Evolutionary conservation across 208 protist species (phyloP), one percentile per base, ranked within the genome.

Genomic region (Crithidia mellificae): DNA sequence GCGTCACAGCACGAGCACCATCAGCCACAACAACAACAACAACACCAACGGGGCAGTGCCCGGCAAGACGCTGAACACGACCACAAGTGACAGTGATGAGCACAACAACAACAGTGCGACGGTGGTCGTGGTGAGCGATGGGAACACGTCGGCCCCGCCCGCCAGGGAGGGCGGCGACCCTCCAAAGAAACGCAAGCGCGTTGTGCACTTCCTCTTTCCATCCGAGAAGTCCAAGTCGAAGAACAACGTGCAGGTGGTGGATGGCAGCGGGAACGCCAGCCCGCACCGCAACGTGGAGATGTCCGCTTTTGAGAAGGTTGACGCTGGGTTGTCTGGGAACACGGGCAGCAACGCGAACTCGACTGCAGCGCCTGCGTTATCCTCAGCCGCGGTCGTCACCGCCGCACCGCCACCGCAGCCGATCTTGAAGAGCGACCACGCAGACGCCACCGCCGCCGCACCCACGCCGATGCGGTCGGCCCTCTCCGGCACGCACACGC

Each of bases 201-300:
- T 44, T 22, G 59, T 65, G 27, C 59, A 30, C 34, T 65, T 65
- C 34, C 34, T 53, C 15, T 53, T 65, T 12, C 59, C 59, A 0
- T 39, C 59, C 8, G 59, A 55, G 19, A 65, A 55, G 34, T 43
- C 46, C 9, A n/a, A 29, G 11, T 32, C 32, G 2, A 1, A 15
- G 27, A 70, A 22, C 30, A 61, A 17, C 22, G 36, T 30, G 17
- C 29, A 51, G 38, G 29, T n/a, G n/a, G n/a, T n/a, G n/a, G n/a
- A 34, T 25, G 39, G 24, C 19, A 52, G 57, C 22, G 38, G 2
- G 5, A 20, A 27, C 50, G 14, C 49, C 17, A 58, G 52, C 15
- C 49, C 32, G 19, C 9, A 25, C 0, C 22, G 52, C 30, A 36
- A 54, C 34, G 19, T 38, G 5, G 39, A 68, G 20, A 68, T 58